A percentile compares a stretch with the other conserved stretches of the same genome.
Evolutionary conservation across 2,329 filamentous ascomycete genomes (phyloP).

Genomic region (Didymella arachidicola): DNA sequence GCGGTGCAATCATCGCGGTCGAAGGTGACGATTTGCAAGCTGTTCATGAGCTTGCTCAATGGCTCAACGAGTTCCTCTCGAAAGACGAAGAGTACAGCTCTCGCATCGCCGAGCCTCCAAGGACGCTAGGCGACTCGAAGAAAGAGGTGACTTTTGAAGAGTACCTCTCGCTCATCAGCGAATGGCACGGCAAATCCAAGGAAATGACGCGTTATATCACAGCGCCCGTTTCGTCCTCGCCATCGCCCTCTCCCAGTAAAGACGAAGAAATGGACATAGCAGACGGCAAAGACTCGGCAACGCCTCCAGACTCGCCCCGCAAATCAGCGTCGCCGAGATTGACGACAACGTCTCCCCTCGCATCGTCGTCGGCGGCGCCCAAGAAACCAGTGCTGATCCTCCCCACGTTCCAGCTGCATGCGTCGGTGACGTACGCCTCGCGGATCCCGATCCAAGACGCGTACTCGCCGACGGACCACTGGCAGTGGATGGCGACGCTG

Average conservation of each 20-base stretch:
- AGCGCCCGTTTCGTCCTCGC: constrained; percentile 24
- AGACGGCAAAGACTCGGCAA: constrained; percentile 31
- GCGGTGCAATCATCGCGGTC: constrained; percentile 83
- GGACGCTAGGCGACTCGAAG: constrained; percentile 49
- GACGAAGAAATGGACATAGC: constrained; percentile 12
- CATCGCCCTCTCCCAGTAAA: constrained; percentile 22
- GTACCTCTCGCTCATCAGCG: constrained; percentile 73
- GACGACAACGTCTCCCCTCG: constrained; percentile 16
- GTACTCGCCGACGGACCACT: constrained; percentile 87
- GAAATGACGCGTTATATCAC: constrained; percentile 71
- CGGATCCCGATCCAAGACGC: constrained; percentile 76
- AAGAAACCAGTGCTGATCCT: constrained; percentile 76
- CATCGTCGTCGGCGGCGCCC: constrained; percentile 15
- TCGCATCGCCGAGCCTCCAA: constrained; percentile 59
- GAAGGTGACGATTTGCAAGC: constrained; percentile 75
- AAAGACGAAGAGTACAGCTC: constrained; percentile 62
- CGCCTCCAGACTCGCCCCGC: constrained; percentile 18
- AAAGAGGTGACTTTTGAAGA: constrained; percentile 52
- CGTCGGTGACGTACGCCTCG: constrained; percentile 77
- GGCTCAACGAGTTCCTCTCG: constrained; percentile 64
- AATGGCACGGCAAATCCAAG: constrained; percentile 78
- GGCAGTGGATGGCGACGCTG: constrained; percentile 95
- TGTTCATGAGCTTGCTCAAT: constrained; percentile 70
- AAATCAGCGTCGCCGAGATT: constrained; percentile 6
- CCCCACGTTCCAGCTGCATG: constrained; percentile 79